phyloP scores from a whole-genome alignment of 1,284 basidiomycete species.

The Trichosporon sp. region DNA sequence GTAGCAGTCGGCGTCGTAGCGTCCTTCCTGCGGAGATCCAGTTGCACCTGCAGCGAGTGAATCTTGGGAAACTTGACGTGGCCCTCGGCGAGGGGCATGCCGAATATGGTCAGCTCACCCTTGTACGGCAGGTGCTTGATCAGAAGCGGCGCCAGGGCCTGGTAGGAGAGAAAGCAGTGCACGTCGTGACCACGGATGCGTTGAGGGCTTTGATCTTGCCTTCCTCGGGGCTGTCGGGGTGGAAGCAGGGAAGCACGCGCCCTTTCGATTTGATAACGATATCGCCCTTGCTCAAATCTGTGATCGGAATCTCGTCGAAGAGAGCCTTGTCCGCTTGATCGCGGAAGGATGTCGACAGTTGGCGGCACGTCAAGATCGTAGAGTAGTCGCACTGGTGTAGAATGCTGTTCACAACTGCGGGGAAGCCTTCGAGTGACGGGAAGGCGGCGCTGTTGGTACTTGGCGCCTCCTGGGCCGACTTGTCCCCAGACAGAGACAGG shows the following conservation, averaged over 20 bases:
- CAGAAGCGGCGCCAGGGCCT: background rate
- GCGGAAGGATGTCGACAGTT: background rate
- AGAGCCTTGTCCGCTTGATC: background rate
- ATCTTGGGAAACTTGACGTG: constrained; percentile 10
- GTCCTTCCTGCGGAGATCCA: background rate
- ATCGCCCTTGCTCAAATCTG: background rate
- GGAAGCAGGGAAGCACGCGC: background rate
- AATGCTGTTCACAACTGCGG: background rate
- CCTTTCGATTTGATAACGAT: background rate
- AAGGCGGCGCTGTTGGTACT: background rate
- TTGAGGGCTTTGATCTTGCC: background rate
- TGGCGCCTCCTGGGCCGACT: background rate
- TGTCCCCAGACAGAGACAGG: background rate
- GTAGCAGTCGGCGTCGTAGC: background rate
- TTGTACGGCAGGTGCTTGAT: background rate
- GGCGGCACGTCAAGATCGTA: background rate
- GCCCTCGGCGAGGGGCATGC: background rate
- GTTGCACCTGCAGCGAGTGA: background rate
- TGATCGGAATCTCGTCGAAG: background rate
- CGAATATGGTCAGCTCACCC: background rate
- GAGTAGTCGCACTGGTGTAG: background rate
- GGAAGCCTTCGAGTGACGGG: background rate
- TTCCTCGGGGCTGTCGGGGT: background rate
- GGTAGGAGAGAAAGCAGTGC: background rate
- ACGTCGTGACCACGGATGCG: background rate